A percentile compares a stretch with the other conserved stretches of the same genome.
Conservation (phyloP, 2,329 filamentous ascomycete species). For the Alternaria burnsii region DNA sequence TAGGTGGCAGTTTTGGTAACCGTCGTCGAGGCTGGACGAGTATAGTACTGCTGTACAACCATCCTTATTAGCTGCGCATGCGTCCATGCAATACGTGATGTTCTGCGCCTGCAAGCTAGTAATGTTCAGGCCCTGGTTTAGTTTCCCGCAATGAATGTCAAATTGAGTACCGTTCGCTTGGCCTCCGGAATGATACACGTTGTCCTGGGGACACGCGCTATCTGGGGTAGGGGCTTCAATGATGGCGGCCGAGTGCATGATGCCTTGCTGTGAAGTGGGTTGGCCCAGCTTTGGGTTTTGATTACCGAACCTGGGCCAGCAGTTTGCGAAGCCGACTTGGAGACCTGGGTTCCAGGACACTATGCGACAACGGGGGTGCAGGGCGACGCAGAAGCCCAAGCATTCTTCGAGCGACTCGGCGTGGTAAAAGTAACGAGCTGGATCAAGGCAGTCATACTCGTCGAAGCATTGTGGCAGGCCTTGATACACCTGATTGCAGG, state of each 20-base stretch:
- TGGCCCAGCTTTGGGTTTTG: not conserved
- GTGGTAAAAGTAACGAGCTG: slow-evolving; percentile 33
- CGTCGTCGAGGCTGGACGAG: slow-evolving; percentile 32
- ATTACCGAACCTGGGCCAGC: slow-evolving; percentile 39
- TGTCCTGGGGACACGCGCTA: slow-evolving; percentile 23
- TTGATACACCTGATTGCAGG: too few relatives aligned
- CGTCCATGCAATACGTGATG: slow-evolving; percentile 42
- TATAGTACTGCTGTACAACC: slow-evolving; percentile 40
- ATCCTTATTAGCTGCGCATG: slow-evolving; percentile 33
- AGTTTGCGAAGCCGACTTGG: slow-evolving; percentile 45
- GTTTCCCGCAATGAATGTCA: slow-evolving; percentile 41
- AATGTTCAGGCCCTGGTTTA: slow-evolving; percentile 42
- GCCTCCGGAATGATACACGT: slow-evolving; percentile 17
- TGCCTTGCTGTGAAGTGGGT: too few relatives aligned
- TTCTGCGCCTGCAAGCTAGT: slow-evolving; percentile 39
- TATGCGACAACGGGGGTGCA: slow-evolving; percentile 41
- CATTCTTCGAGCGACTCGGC: slow-evolving; percentile 39
- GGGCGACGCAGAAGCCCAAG: slow-evolving; percentile 35
- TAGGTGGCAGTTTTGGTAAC: slow-evolving; percentile 46
- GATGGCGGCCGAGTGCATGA: not conserved
- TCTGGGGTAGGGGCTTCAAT: slow-evolving; percentile 30
- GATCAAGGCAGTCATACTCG: too few relatives aligned
- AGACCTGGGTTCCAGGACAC: slow-evolving; percentile 41
- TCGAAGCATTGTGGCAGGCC: too few relatives aligned
- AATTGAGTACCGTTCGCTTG: slow-evolving; percentile 29